phyloP scores from a whole-genome alignment of 1,284 basidiomycete species.

The Malassezia globosa region DNA sequence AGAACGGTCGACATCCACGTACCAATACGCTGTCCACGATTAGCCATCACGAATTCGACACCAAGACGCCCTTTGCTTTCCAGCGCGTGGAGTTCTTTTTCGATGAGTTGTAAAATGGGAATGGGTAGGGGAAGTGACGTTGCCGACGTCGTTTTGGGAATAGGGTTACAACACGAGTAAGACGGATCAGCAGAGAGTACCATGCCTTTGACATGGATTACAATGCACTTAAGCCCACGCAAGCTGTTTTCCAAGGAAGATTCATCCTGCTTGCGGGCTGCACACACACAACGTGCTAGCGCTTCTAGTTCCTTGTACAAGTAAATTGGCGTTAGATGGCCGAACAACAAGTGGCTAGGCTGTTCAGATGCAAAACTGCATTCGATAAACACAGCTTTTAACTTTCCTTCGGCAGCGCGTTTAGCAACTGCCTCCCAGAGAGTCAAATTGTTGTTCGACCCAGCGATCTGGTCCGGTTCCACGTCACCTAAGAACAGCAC shows the following conservation, averaged over 20 bases:
- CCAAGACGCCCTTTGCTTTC: not conserved
- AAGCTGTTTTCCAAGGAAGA: not conserved
- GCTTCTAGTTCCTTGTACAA: slow-evolving; percentile 34
- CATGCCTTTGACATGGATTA: slow-evolving; percentile 12
- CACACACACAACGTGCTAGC: slow-evolving; percentile 16
- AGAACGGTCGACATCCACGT: no score
- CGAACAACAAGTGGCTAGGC: slow-evolving; percentile 35
- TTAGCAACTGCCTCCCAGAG: slow-evolving; percentile 37
- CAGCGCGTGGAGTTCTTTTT: not conserved
- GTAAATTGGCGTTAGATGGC: slow-evolving; percentile 32
- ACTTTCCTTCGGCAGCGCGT: slow-evolving; percentile 26
- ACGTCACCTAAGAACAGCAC: slow-evolving; percentile 45
- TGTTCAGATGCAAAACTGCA: slow-evolving; percentile 35
- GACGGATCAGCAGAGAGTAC: not conserved
- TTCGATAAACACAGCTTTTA: slow-evolving; percentile 37
- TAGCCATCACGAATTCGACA: slow-evolving; percentile 8
- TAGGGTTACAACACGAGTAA: not conserved
- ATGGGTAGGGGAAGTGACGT: not conserved
- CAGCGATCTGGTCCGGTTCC: slow-evolving; percentile 36
- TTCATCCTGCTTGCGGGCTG: slow-evolving; percentile 66
- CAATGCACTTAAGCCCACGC: slow-evolving; percentile 5
- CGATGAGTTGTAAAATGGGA: not conserved
- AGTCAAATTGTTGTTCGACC: slow-evolving; percentile 24
- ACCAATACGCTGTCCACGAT: slow-evolving; percentile 8
- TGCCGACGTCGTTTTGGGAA: not conserved